A percentile compares a stretch with the other conserved stretches of the same genome.
phyloP scores from a whole-genome alignment of 2,329 filamentous ascomycete species.

The Trematosphaeria pertusa region DNA sequence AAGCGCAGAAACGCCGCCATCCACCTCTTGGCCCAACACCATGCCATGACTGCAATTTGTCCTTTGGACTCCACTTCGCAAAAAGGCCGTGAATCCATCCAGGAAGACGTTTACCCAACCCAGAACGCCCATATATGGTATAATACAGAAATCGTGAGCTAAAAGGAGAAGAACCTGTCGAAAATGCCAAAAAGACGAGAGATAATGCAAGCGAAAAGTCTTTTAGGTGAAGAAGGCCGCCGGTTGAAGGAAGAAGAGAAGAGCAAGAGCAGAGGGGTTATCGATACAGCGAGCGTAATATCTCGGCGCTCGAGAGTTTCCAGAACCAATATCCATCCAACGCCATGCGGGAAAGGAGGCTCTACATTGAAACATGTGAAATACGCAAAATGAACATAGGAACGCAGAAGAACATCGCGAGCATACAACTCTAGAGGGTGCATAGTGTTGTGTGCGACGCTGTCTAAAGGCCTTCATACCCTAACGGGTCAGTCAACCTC shows the following conservation, averaged over 20 bases:
- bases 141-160: slow-evolving; percentile 31
- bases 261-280: slow-evolving; percentile 19
- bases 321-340: slow-evolving; percentile 30
- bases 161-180: slow-evolving; percentile 15
- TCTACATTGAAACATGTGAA: slow-evolving; percentile 15
- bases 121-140: slow-evolving; percentile 34
- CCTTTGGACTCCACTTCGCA: slow-evolving; percentile 4
- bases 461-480: neutral
- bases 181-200: slow-evolving; percentile 9
- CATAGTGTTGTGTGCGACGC: neutral
- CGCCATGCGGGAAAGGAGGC: slow-evolving; percentile 40
- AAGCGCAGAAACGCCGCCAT: slow-evolving; percentile 26
- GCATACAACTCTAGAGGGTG: neutral
- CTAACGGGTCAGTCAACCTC: no score
- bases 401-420: slow-evolving; percentile 2
- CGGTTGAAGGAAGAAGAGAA: slow-evolving; percentile 20
- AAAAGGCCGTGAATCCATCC: slow-evolving; percentile 25
- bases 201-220: slow-evolving; percentile 40
- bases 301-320: slow-evolving; percentile 29
- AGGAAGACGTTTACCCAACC: slow-evolving; percentile 13
- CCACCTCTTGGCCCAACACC: slow-evolving; percentile 8
- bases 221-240: slow-evolving; percentile 37
- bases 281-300: slow-evolving; percentile 42
- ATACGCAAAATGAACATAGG: slow-evolving; percentile 8
- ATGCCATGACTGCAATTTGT: slow-evolving; percentile 7